A percentile compares a stretch with the other conserved stretches of the same genome.
Conservation (phyloP, 2,329 filamentous ascomycete species). For the Hymenoscyphus scutula region DNA sequence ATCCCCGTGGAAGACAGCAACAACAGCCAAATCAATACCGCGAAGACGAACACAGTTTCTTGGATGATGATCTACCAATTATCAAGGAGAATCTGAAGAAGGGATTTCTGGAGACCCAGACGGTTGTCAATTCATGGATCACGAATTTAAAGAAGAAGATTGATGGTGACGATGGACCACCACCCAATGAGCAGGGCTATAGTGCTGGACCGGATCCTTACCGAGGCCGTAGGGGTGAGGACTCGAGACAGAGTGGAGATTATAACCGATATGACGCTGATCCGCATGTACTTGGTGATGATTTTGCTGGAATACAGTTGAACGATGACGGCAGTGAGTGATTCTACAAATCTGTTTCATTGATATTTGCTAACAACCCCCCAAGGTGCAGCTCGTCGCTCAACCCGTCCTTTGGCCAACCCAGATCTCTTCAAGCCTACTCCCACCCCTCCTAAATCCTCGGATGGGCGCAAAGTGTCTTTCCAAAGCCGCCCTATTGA, state of each 20-base stretch:
- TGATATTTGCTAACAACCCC: conserved; percentile 29
- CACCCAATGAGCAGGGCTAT: conserved; percentile 27
- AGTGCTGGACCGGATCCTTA: conserved; percentile 30
- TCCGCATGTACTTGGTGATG: conserved; percentile 83
- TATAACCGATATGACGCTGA: conserved; percentile 94
- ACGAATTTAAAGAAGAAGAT: conserved; percentile 88
- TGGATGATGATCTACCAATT: conserved; percentile 92
- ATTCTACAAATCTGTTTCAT: background rate
- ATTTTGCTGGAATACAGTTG: conserved; percentile 73
- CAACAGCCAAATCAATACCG: conserved; percentile 49
- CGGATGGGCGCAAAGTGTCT: conserved; percentile 50
- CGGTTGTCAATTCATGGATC: conserved; percentile 91
- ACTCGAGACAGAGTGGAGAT: conserved; percentile 75
- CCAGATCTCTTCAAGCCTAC: conserved; percentile 76
- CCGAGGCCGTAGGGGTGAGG: conserved; percentile 54
- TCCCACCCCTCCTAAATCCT: conserved; percentile 41
- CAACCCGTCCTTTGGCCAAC: conserved; percentile 68
- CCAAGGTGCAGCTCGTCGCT: conserved; percentile 52
- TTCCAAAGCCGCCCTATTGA: conserved; percentile 60
- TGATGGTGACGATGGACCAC: conserved; percentile 73
- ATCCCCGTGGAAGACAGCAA: conserved; percentile 44
- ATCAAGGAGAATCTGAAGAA: conserved; percentile 92
- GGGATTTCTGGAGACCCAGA: conserved; percentile 91
- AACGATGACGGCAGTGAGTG: conserved; percentile 63
- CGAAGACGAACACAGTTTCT: conserved; percentile 77